These are phyloP conservation scores for Tolypocladium ophioglossoides DNA, from an alignment of 2,329 filamentous ascomycete genomes.

Conservation along the genomic window DNA sequence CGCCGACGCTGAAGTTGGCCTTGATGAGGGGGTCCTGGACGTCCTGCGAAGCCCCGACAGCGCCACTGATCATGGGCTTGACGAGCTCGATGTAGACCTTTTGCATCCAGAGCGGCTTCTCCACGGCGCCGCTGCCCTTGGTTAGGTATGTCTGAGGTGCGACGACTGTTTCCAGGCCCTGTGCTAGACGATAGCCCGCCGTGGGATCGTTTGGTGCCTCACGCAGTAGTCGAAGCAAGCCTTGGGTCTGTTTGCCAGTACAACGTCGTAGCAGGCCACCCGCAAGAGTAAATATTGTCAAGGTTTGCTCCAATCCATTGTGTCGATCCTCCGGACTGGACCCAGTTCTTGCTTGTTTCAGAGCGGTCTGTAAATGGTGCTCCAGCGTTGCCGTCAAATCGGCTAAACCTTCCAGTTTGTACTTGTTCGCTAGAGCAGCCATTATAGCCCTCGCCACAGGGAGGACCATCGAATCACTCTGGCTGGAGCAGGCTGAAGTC, in stretches of 20 bases:
- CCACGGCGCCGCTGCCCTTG: conserved; percentile 29
- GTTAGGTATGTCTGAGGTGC: conserved; percentile 26
- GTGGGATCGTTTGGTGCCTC: conserved; percentile 20
- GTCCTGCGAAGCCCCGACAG: conserved; percentile 20
- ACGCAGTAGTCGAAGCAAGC: conserved; percentile 23
- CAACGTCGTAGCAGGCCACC: conserved; percentile 28
- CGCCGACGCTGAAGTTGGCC: conserved; percentile 34
- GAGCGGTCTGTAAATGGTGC: conserved; percentile 9
- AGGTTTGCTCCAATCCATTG: conserved; percentile 14
- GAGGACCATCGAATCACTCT: conserved; percentile 8
- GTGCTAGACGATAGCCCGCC: conserved; percentile 29
- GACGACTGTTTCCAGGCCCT: conserved; percentile 31
- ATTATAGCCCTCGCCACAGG: conserved; percentile 25
- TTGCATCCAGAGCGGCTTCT: conserved; percentile 37
- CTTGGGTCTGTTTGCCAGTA: conserved; percentile 21
- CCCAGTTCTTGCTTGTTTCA: conserved; percentile 4
- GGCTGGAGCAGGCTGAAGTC: conserved; percentile 5
- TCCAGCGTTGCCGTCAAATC: conserved; percentile 17
- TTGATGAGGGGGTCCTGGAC: conserved; percentile 16
- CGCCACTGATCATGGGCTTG: conserved; percentile 32
- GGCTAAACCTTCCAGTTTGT: conserved; percentile 23
- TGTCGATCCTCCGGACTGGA: conserved; percentile 4
- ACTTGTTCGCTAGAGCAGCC: conserved; percentile 33
- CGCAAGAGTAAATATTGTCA: conserved; percentile 23
- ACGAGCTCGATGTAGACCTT: conserved; percentile 37